Evolutionary conservation across 495 filamentous ascomycete species (phyloP), one percentile per base, ranked within the genome.

Genomic region (Tuber magnatum): DNA sequence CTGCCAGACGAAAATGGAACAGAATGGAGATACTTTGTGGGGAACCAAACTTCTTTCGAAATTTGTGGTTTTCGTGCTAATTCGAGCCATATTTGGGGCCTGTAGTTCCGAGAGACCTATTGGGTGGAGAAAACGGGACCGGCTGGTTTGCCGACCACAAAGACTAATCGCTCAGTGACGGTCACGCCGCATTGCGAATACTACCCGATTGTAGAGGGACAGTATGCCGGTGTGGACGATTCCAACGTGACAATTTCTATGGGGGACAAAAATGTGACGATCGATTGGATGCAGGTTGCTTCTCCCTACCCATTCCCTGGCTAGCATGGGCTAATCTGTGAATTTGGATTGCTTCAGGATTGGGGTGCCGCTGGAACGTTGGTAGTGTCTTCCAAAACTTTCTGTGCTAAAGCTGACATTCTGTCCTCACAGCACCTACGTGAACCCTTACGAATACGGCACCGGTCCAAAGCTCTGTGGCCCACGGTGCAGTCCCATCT

Each of bases 281-380:
- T 79, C 32, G 70, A 74, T 43, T 79, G 77, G 77, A 48, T 79
- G 72, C n/a, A 68, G 73, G 76, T 77, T 32, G 24, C 48, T 69
- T 32, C 46, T 39, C 70, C 56, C 32, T 35, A 6, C 12, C 12
- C 28, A 65, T 65, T 16, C 12, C 28, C 12, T 18, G 14, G 56
- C 56, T 7, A 18, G 12, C 56, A 65, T 65, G 56, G 56, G 28
- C 56, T 65, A 65, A 65, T 20, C 28, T 1, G 32, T 35, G 56
- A 18, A 65, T 35, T 35, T 35, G 56, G 28, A 65, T 20, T 32
- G 14, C 7, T 32, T 65, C 14, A 65, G 56, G 28, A 35, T 2
- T 35, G 28, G 56, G 56, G 56, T 35, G 0, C 56, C 28, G 28
- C 14, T 35, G 56, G n/a, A 65, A 65, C 56, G 56, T 65, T 65